Evolutionary conservation across 2,329 filamentous ascomycete genomes (phyloP).

Genomic region (Epichloe sibirici): DNA sequence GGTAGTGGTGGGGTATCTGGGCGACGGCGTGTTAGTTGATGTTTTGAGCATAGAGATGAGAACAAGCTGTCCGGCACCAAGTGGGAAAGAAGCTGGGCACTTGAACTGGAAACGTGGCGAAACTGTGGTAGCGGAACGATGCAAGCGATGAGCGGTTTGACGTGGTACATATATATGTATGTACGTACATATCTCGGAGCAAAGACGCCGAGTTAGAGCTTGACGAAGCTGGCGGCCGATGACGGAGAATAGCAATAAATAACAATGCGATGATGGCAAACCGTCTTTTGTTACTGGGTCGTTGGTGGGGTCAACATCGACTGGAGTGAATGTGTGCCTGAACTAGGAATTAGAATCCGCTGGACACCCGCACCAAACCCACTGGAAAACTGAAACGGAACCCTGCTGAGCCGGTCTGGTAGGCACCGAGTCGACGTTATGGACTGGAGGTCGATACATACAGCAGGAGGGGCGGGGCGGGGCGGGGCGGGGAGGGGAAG

Average conservation of each 20-base stretch:
- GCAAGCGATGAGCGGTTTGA: background rate
- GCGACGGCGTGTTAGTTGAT: background rate
- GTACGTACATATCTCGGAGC: background rate
- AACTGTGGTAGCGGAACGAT: background rate
- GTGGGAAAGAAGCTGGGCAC: background rate
- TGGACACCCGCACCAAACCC: too few species aligned
- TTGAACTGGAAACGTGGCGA: background rate
- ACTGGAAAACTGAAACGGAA: too few species aligned
- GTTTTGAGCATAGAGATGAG: background rate
- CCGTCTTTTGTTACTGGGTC: background rate
- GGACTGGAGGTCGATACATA: too few species aligned
- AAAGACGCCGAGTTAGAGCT: background rate
- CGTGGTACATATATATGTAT: too few species aligned
- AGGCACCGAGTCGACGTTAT: too few species aligned
- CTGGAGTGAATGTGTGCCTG: too few species aligned
- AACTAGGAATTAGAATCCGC: too few species aligned
- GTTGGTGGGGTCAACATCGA: background rate
- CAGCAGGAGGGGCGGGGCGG: too few species aligned
- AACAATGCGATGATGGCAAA: background rate
- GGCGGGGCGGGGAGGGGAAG: too few species aligned
- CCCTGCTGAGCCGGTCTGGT: too few species aligned
- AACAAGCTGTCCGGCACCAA: background rate
- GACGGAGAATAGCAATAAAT: background rate
- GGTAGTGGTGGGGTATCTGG: slow-evolving; percentile 1
- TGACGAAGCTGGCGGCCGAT: background rate